Evolutionary conservation across 805 yeast genomes (phyloP).

Genomic region (Lipomyces kockii): DNA sequence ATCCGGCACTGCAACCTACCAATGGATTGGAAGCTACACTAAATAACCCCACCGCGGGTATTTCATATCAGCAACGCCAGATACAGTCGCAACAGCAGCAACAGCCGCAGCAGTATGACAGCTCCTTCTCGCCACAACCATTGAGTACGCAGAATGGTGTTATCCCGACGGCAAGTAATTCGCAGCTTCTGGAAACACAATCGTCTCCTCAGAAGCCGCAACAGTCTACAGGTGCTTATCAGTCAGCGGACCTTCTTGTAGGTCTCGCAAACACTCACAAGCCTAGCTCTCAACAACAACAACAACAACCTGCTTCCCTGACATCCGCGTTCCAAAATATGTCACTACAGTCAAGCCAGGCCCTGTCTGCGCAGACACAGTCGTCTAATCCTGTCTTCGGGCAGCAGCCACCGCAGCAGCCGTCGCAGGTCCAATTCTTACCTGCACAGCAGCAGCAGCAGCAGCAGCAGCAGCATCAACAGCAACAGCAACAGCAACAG

Average conservation of each 20-base stretch:
- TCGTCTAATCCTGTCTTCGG: neutral
- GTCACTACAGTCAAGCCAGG: slow-evolving; percentile 12
- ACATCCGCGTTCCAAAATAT: slow-evolving; percentile 14
- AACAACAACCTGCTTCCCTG: neutral
- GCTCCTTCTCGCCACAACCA: neutral
- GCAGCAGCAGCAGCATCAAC: slow-evolving; percentile 10
- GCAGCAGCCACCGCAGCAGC: slow-evolving; percentile 10
- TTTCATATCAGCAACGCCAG: neutral
- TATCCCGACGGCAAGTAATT: neutral
- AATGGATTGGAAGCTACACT: slow-evolving; percentile 9
- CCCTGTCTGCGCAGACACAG: neutral
- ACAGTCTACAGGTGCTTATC: neutral
- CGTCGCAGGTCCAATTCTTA: neutral
- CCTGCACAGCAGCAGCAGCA: slow-evolving; percentile 1
- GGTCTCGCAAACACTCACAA: neutral
- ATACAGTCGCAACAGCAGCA: slow-evolving; percentile 8
- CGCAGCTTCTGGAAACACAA: neutral
- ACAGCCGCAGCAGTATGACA: slow-evolving; percentile 14
- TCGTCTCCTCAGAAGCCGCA: neutral
- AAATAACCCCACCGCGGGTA: slow-evolving; percentile 18
- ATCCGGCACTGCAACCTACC: neutral
- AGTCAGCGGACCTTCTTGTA: neutral
- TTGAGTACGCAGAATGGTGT: neutral
- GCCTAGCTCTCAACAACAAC: neutral
- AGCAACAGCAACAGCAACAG: slow-evolving; percentile 9